Base-by-base conservation (phyloP, 257 asterid species). In the Plantago major region DNA sequence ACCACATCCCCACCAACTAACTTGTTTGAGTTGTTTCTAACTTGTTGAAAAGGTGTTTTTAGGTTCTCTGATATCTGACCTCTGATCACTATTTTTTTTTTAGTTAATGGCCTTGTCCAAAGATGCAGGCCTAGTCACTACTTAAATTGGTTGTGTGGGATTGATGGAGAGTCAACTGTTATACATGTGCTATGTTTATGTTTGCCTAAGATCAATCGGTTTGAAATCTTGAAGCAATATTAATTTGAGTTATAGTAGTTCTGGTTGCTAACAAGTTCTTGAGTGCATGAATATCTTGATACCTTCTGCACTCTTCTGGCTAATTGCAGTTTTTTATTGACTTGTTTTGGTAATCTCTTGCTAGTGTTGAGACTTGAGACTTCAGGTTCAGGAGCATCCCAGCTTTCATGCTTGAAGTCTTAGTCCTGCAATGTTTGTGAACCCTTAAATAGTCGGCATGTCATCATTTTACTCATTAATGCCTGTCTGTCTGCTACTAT, bases 361-460 rank as follows among this genome's bases (percentile, higher is more conserved):
- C 47, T 16, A 16, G 42, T 9, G 46, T 59, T 26, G 42, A 18
- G 26, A 42, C 37, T 16, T 17, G 3, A 52, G 64, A 17, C n/a
- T n/a, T n/a, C n/a, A n/a, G n/a, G n/a, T n/a, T n/a, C n/a, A n/a
- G n/a, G n/a, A n/a, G n/a, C n/a, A n/a, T n/a, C n/a, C n/a, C n/a
- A n/a, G n/a, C n/a, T n/a, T n/a, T n/a, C n/a, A n/a, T n/a, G n/a
- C n/a, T 61, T 47, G 68, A 40, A 17, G 54, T 44, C 42, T 45
- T 45, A 65, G 26, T 61, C 44, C 59, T 46, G 54, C 40, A 10
- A 61, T 28, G n/a, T n/a, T 11, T 54, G 28, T 42, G 51, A 68
- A 59, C 52, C 28, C 37, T 58, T 63, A 17, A 57, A 46, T n/a
- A 11, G 38, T 5, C 19, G 13, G 45, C n/a, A 48, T 18, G 49